Percentiles rank a stretch among this genome's conserved stretches.
Conservation (phyloP, 1,284 basidiomycete species). For the Lentinula novae-zelandiae region DNA sequence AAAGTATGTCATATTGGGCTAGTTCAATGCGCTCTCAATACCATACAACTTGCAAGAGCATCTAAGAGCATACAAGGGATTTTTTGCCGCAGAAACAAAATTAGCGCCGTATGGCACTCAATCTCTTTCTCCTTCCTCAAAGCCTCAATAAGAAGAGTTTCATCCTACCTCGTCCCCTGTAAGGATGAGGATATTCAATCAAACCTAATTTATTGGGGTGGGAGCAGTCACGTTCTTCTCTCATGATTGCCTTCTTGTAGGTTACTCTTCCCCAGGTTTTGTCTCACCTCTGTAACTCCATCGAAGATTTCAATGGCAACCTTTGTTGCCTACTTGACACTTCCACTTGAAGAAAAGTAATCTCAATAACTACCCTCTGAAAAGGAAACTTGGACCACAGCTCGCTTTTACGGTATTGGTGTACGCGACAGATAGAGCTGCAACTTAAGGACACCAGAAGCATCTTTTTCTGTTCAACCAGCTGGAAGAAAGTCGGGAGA, state of each 20-base stretch:
- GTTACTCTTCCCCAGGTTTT: not conserved
- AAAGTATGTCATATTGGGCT: no score
- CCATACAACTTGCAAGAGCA: no score
- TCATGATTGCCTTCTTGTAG: not conserved
- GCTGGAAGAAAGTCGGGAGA: not conserved
- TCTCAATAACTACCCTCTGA: not conserved
- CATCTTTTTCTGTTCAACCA: not conserved
- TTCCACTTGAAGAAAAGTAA: not conserved
- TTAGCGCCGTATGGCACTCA: no score
- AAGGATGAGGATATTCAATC: not conserved
- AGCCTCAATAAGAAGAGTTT: not conserved
- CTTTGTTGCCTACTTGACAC: not conserved
- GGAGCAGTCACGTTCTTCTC: not conserved
- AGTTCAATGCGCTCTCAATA: no score
- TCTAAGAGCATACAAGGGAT: no score
- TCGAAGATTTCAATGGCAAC: not conserved
- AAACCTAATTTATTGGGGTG: not conserved
- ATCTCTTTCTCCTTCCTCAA: no score
- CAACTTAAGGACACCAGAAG: not conserved
- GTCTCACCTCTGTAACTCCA: constrained; percentile 2
- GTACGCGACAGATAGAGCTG: not conserved
- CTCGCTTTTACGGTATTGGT: not conserved
- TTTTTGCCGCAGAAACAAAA: no score
- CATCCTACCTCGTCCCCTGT: not conserved
- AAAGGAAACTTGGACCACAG: not conserved